Conservation (phyloP, 2,329 filamentous ascomycete species). For the Penicillium sp. region DNA sequence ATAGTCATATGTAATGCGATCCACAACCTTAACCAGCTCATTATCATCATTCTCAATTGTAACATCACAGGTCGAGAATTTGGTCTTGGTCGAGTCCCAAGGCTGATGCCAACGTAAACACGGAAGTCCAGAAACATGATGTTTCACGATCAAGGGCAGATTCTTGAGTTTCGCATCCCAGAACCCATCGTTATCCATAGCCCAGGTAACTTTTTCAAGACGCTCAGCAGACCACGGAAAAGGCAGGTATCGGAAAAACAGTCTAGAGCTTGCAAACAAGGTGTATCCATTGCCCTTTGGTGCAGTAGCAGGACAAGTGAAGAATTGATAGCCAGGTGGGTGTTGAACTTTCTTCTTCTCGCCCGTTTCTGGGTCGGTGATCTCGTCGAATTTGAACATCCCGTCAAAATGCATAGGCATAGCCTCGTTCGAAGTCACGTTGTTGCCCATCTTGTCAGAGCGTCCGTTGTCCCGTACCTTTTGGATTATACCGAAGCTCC, state of each 20-base stretch:
- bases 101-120: constrained; percentile 58
- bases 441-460: constrained; percentile 49
- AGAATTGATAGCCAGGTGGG: constrained; percentile 55
- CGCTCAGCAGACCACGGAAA: constrained; percentile 30
- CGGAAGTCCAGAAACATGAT: constrained; percentile 47
- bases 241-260: constrained; percentile 50
- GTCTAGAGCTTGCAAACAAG: constrained; percentile 52
- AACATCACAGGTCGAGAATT: constrained; percentile 49
- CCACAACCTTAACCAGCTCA: constrained; percentile 39
- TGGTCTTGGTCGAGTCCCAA: constrained; percentile 53
- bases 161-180: constrained; percentile 44
- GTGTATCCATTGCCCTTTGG: constrained; percentile 55
- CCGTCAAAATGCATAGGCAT: constrained; percentile 61
- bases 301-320: constrained; percentile 44
- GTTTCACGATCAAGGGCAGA: constrained; percentile 47
- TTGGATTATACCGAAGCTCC: constrained; percentile 55
- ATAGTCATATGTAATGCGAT: constrained; percentile 49
- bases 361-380: constrained; percentile 37
- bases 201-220: constrained; percentile 40
- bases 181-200: constrained; percentile 51
- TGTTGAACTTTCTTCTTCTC: constrained; percentile 43
- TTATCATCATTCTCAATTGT: constrained; percentile 45
- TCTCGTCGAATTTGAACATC: constrained; percentile 53
- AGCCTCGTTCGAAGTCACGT: constrained; percentile 53
- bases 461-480: constrained; percentile 52